These are phyloP conservation scores for Capsicum chinense DNA, from an alignment of 257 asterid species.

Conservation along the genomic window DNA sequence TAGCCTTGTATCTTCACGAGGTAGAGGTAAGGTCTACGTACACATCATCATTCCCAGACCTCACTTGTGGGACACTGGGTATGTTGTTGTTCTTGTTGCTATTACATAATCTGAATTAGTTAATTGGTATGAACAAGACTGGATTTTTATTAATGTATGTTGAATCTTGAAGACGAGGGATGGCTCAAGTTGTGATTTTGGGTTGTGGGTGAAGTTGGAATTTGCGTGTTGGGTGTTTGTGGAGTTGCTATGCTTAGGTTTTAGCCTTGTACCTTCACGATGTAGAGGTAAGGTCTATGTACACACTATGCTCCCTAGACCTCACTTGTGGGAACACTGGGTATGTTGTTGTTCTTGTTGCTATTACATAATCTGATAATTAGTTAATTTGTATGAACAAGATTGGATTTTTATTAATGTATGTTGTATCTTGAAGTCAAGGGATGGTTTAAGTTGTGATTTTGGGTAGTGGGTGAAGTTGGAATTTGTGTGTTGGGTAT, in stretches of 20 bases:
- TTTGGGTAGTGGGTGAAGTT: background rate
- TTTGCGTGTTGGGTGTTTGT: no score
- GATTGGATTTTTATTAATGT: background rate
- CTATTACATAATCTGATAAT: background rate
- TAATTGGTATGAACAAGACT: no score
- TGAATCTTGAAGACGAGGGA: background rate
- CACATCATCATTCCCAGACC: background rate
- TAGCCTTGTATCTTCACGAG: background rate
- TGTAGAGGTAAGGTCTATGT: no score
- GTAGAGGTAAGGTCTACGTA: background rate
- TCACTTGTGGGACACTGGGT: background rate
- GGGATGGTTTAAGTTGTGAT: background rate
- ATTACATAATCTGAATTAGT: background rate
- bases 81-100: background rate
- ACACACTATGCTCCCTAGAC: no score
- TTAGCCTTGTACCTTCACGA: no score
- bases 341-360: background rate
- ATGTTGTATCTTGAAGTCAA: background rate
- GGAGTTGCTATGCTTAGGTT: no score
- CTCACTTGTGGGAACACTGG: no score
- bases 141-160: no score
- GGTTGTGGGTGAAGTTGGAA: no score
- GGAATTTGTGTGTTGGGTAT: background rate
- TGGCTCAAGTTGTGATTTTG: background rate
- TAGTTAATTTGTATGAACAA: background rate